Evolutionary conservation across 2,329 filamentous ascomycete species (phyloP).

Genomic region (Venturia aucupariae): DNA sequence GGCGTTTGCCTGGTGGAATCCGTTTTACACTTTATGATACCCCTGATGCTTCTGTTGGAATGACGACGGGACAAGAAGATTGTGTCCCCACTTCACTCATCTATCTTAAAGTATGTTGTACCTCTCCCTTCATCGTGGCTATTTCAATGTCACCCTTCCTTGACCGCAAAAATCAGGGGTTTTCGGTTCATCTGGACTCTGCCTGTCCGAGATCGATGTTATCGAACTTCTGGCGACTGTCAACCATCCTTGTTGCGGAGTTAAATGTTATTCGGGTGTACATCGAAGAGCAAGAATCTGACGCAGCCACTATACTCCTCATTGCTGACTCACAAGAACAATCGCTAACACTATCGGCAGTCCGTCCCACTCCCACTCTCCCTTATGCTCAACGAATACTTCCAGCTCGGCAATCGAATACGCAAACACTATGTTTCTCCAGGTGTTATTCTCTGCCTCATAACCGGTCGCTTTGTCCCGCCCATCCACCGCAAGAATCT

Average conservation of each 20-base stretch:
- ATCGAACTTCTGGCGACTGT: neutral
- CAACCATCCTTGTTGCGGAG: neutral
- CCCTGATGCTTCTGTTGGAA: conserved; percentile 28
- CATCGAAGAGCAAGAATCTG: neutral
- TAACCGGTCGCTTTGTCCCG: conserved; percentile 86
- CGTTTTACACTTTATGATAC: conserved; percentile 78
- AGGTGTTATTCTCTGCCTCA: conserved; percentile 74
- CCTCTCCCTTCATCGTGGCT: conserved; percentile 6
- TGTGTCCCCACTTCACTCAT: conserved; percentile 68
- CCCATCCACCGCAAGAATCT: conserved; percentile 91
- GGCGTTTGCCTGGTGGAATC: conserved; percentile 79
- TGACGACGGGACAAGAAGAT: conserved; percentile 27
- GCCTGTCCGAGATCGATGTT: neutral
- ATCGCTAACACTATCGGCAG: conserved; percentile 32
- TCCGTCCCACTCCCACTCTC: conserved; percentile 81
- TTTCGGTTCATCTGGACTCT: neutral
- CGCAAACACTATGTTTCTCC: conserved; percentile 92
- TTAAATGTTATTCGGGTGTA: neutral
- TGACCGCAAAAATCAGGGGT: too few relatives aligned
- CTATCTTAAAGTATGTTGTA: conserved; percentile 60
- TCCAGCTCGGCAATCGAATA: conserved; percentile 84
- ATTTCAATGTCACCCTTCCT: neutral
- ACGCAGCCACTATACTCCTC: neutral
- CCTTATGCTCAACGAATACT: conserved; percentile 97
- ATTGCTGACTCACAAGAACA: too few relatives aligned